phyloP scores from a whole-genome alignment of 176 grass and related monocot genomes.

The Carex littledalei region DNA sequence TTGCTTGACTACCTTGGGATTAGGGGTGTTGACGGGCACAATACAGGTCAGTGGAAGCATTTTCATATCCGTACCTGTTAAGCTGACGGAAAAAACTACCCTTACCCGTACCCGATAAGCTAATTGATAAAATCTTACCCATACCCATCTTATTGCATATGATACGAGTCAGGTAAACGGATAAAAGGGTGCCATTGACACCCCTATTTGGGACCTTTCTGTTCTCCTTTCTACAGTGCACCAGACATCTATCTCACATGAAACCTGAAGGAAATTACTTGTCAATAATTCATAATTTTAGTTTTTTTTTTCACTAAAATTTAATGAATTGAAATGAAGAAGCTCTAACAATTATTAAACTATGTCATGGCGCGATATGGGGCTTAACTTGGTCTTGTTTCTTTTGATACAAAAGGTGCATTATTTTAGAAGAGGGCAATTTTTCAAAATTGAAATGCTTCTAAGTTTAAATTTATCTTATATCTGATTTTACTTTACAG shows the following conservation, averaged over 20 bases:
- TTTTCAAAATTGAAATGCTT: not conserved
- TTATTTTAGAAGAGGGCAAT: not conserved
- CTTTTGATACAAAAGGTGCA: not conserved
- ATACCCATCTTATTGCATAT: no score
- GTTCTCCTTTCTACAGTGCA: not conserved
- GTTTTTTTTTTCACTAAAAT: not conserved
- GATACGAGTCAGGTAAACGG: no score
- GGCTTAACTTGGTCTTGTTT: not conserved
- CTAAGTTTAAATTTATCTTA: not conserved
- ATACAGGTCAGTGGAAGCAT: no score
- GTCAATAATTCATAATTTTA: not conserved
- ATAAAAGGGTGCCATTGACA: no score
- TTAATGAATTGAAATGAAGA: not conserved
- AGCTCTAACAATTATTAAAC: not conserved
- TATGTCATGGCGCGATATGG: not conserved
- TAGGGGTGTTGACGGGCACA: no score
- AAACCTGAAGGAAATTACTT: not conserved
- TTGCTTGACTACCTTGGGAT: not conserved
- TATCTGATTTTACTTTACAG: slow-evolving; percentile 21
- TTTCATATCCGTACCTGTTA: no score
- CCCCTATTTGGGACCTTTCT: not conserved
- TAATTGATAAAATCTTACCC: no score
- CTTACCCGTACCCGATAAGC: no score
- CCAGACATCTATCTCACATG: not conserved
- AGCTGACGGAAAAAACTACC: no score